Percentiles rank a stretch among this genome's conserved stretches.
Conservation (phyloP, 805 yeast genomes). For the Metschnikowia picachoensis region DNA sequence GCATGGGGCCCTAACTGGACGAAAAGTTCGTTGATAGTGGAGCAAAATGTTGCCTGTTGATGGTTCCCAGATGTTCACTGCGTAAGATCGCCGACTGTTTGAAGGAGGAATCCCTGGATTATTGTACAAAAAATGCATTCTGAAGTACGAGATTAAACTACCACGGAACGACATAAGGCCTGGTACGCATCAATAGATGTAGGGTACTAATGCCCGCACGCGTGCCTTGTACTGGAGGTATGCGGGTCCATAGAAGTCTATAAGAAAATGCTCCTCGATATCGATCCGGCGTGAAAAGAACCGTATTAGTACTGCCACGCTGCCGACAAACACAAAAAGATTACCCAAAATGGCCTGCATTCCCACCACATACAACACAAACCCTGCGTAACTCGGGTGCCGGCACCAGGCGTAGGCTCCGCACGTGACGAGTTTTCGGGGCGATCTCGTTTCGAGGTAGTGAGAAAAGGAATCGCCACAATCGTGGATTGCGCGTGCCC, state of each 20-base stretch:
- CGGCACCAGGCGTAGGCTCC: conserved; percentile 31
- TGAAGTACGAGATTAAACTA: no score
- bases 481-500: conserved; percentile 29
- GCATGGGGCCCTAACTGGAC: background rate
- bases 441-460: conserved; percentile 18
- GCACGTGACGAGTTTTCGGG: conserved; percentile 23
- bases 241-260: conserved; percentile 24
- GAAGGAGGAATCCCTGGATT: no score
- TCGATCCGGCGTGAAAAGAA: conserved; percentile 31
- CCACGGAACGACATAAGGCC: background rate
- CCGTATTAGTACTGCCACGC: conserved; percentile 17
- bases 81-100: background rate
- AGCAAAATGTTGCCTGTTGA: background rate
- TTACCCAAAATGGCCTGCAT: conserved; percentile 27
- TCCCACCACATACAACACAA: conserved; percentile 32
- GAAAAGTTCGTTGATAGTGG: background rate
- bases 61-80: no score
- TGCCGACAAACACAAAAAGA: conserved; percentile 15
- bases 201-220: conserved; percentile 30
- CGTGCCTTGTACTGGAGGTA: conserved; percentile 24
- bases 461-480: conserved; percentile 38
- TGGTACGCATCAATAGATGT: conserved; percentile 10
- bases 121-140: no score
- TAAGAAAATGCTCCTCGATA: conserved; percentile 34
- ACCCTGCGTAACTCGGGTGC: conserved; percentile 41